Conservation (phyloP, 176 grass and related monocot species). For the bread wheat (Triticum aestivum) region IWGSC_CS_RefSeq_v2.1 NC_057813.1:627744857-627745356, state of each 20-base stretch:
- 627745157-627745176: background rate
- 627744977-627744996: background rate
- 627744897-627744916: background rate
- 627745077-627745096: slow-evolving; percentile 7
- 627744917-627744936: background rate
- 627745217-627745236: background rate
- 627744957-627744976: background rate
- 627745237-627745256: background rate
- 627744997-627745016: background rate
- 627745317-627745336: background rate
- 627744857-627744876: slow-evolving; percentile 1
- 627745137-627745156: no score
- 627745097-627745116: background rate
- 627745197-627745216: background rate
- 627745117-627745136: no score
- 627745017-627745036: background rate
- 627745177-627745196: background rate
- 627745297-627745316: slow-evolving; percentile 4
- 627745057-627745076: slow-evolving; percentile 3
- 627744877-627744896: slow-evolving; percentile 18
- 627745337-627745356: background rate
- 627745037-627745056: background rate
- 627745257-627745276: background rate
- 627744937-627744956: slow-evolving; percentile 8
- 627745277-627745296: slow-evolving; percentile 3